Evolutionary conservation across 2,329 filamentous ascomycete species (phyloP).

Genomic region (Monilinia vaccinii-corymbosi): DNA sequence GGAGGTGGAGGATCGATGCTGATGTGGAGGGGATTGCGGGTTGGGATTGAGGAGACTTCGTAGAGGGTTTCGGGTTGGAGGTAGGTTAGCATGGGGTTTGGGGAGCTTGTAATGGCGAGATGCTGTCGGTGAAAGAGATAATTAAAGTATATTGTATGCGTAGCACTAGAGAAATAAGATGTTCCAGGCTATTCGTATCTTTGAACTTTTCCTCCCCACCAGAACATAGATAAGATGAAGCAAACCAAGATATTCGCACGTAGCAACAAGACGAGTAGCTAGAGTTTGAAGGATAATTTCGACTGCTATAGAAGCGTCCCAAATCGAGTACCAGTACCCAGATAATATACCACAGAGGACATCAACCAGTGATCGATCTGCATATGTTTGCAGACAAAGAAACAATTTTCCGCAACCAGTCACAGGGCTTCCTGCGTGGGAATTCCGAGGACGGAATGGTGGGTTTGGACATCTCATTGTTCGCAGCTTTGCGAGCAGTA

Average conservation of each 20-base stretch:
- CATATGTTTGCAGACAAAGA: constrained; percentile 2
- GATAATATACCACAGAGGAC: not conserved
- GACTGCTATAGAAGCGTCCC: too few species aligned
- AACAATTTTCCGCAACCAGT: not conserved
- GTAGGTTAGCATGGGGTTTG: not conserved
- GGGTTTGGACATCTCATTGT: not conserved
- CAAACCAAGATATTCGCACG: too few species aligned
- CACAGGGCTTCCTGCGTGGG: not conserved
- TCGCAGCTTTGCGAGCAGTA: not conserved
- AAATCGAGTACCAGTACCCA: not conserved
- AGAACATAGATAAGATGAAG: not conserved
- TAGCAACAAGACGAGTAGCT: not conserved
- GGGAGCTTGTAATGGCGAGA: not conserved
- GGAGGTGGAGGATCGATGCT: not conserved
- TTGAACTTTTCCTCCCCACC: not conserved
- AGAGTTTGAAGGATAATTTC: not conserved
- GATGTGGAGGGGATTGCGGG: not conserved
- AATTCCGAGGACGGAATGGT: not conserved
- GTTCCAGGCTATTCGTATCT: too few species aligned
- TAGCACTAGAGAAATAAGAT: not conserved
- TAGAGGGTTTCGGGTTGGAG: not conserved
- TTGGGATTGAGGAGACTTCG: not conserved
- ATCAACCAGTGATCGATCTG: too few species aligned
- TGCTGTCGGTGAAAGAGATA: too few species aligned
- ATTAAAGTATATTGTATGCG: not conserved